phyloP scores from a whole-genome alignment of 208 protist species.

The Trypanosoma lewisi region DNA sequence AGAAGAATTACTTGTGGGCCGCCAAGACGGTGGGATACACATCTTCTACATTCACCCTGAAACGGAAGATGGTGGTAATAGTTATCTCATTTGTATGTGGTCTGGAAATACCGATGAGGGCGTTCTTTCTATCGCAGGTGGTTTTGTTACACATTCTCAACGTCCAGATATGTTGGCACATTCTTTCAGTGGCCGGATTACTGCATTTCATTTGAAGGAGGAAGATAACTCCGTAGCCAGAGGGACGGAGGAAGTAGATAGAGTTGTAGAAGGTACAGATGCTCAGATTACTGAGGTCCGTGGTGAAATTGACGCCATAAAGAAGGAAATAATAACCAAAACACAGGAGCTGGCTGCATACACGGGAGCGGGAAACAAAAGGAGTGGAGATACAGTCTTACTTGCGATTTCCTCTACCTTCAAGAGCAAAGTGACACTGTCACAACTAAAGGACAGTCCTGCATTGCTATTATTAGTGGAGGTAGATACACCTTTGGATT shows the following conservation, averaged over 20 bases:
- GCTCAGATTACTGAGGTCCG: slow-evolving; percentile 32
- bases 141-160: slow-evolving; percentile 43
- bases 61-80: slow-evolving; percentile 6
- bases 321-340: slow-evolving; percentile 33
- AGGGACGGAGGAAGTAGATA: slow-evolving; percentile 17
- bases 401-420: slow-evolving; percentile 70
- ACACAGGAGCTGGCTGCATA: slow-evolving; percentile 39
- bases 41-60: slow-evolving; percentile 39
- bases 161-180: slow-evolving; percentile 57
- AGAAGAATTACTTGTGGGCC: slow-evolving; percentile 75
- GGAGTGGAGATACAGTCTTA: slow-evolving; percentile 26
- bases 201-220: slow-evolving; percentile 55
- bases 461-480: slow-evolving; percentile 59
- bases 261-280: slow-evolving; percentile 28
- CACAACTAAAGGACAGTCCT: slow-evolving; percentile 41
- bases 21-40: slow-evolving; percentile 72
- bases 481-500: slow-evolving; percentile 55
- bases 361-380: slow-evolving; percentile 24
- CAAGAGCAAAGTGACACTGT: slow-evolving; percentile 46
- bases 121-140: slow-evolving; percentile 64
- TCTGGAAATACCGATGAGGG: slow-evolving; percentile 44
- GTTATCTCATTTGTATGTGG: slow-evolving; percentile 34
- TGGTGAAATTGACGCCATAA: slow-evolving; percentile 45
- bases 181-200: slow-evolving; percentile 70
- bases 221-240: slow-evolving; percentile 28